phyloP scores from a whole-genome alignment of 345 rosid species.

The Cardamine chenopodiifolia region DNA sequence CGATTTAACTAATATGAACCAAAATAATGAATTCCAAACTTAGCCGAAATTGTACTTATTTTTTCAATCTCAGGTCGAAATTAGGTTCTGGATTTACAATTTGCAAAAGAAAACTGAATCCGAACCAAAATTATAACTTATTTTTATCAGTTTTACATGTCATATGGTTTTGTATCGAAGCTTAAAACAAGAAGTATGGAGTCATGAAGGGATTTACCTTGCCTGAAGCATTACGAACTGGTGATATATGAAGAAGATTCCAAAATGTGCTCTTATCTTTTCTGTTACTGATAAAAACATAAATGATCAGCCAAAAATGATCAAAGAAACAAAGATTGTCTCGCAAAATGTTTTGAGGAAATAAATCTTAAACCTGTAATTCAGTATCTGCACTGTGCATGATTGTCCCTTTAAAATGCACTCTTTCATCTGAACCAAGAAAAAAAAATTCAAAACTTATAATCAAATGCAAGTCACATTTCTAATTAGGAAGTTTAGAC shows the following conservation, averaged over 20 bases:
- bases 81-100: background rate
- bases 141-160: background rate
- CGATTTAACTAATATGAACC: background rate
- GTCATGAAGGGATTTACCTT: constrained; percentile 56
- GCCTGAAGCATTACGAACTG: constrained; percentile 91
- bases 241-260: constrained; percentile 93
- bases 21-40: background rate
- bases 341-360: background rate
- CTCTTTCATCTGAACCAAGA: constrained; percentile 64
- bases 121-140: too few species aligned
- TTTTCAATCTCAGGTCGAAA: background rate
- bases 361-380: constrained; percentile 74
- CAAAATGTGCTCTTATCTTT: constrained; percentile 80
- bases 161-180: background rate
- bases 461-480: background rate
- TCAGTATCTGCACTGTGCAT: constrained; percentile 92
- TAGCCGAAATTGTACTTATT: background rate
- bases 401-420: constrained; percentile 65
- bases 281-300: constrained; percentile 50
- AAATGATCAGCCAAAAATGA: constrained; percentile 28
- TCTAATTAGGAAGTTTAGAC: background rate
- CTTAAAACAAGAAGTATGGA: background rate
- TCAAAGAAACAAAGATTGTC: constrained; percentile 41
- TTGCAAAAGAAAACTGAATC: background rate
- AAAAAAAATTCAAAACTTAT: background rate